Conservation (phyloP, 345 rosid genomes). For the Salix viminalis region DNA sequence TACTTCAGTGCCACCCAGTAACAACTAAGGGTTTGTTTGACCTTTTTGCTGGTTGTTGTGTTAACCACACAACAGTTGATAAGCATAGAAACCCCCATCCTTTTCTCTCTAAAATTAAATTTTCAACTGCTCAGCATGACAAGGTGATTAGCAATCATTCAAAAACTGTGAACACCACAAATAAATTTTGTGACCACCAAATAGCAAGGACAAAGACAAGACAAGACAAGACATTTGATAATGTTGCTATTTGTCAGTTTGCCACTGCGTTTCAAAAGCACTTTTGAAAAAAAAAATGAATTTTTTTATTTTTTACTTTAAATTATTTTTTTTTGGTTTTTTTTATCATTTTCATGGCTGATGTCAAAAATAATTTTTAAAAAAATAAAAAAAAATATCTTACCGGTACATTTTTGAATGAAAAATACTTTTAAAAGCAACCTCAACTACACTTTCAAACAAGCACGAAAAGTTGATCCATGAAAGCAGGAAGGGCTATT, state of each 20-base stretch:
- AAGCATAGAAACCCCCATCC: not conserved
- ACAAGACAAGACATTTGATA: not conserved
- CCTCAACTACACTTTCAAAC: too few species aligned
- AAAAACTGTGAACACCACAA: not conserved
- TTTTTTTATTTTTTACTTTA: too few species aligned
- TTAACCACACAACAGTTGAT: not conserved
- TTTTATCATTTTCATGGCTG: too few species aligned
- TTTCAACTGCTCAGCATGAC: not conserved
- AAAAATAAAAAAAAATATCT: too few species aligned
- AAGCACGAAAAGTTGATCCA: not conserved
- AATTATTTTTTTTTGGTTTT: too few species aligned
- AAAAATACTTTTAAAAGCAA: too few species aligned
- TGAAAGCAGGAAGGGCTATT: not conserved
- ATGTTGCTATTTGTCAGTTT: not conserved
- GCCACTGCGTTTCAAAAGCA: too few species aligned
- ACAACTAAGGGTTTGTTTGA: not conserved
- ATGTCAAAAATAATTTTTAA: too few species aligned
- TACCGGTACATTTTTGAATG: too few species aligned
- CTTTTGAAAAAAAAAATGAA: too few species aligned
- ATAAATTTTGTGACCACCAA: not conserved
- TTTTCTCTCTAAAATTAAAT: not conserved
- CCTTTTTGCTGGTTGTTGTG: not conserved
- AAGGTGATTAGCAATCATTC: not conserved
- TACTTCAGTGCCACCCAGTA: not conserved
- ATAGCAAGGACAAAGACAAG: not conserved